These are phyloP conservation scores for Tuber borchii DNA, from an alignment of 495 filamentous ascomycete species.

Conservation along the genomic window DNA sequence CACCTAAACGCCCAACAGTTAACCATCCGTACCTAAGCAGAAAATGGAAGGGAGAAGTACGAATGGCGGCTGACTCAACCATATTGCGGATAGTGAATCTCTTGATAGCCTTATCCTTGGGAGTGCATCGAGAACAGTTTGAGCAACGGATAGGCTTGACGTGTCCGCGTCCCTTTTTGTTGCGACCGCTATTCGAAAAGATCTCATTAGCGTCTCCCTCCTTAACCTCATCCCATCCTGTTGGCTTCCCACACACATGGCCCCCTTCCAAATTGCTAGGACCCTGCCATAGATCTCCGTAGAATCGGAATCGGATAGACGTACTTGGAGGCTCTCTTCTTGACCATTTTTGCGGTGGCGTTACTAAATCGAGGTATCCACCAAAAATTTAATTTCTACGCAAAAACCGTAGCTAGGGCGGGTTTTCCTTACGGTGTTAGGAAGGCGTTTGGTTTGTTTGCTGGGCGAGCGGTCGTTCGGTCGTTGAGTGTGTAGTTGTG, in stretches of 20 bases:
- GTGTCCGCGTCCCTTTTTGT: slow-evolving; percentile 99
- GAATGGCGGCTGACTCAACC: slow-evolving; percentile 98
- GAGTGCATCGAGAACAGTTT: slow-evolving; percentile 99
- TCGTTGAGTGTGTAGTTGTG: slow-evolving; percentile 10
- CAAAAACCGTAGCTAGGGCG: not conserved
- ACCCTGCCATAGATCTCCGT: not conserved
- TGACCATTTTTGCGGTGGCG: slow-evolving; percentile 83
- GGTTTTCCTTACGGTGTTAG: not conserved
- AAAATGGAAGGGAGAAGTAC: slow-evolving; percentile 53
- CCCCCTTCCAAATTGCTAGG: not conserved
- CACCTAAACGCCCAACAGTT: slow-evolving; percentile 57
- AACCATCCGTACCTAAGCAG: not conserved
- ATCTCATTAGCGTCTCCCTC: slow-evolving; percentile 5
- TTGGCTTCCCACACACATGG: slow-evolving; percentile 14
- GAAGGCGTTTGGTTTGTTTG: slow-evolving; percentile 10
- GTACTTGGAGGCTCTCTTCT: slow-evolving; percentile 99
- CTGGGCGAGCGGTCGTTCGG: slow-evolving; percentile 3
- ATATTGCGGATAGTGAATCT: slow-evolving; percentile 99
- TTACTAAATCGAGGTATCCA: not conserved
- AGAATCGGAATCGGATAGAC: slow-evolving; percentile 30
- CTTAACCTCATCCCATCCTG: slow-evolving; percentile 3
- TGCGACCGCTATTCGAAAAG: slow-evolving; percentile 63
- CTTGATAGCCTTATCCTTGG: slow-evolving; percentile 99
- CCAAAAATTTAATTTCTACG: not conserved
- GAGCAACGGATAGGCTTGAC: slow-evolving; percentile 99